These are phyloP conservation scores for Tolypocladium inflatum DNA, from an alignment of 2,329 filamentous ascomycete species.

Conservation along the genomic window DNA sequence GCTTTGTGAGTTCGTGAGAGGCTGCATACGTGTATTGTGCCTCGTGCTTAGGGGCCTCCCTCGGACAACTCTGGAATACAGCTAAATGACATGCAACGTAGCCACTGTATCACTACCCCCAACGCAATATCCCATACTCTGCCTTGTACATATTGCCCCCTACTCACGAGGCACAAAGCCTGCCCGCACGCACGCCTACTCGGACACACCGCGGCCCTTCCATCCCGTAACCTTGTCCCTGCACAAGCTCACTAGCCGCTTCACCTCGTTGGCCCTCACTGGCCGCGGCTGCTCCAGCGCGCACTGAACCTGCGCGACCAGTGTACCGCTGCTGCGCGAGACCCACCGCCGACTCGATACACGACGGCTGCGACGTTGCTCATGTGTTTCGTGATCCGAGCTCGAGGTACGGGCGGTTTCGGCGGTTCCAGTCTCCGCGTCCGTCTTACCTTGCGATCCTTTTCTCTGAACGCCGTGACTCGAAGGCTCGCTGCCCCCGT, in stretches of 20 bases:
- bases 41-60: neutral
- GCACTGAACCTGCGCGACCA: conserved; percentile 18
- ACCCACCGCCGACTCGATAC: conserved; percentile 8
- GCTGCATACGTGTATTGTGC: neutral
- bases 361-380: conserved; percentile 3
- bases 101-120: neutral
- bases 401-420: neutral
- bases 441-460: neutral
- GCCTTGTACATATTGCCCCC: neutral
- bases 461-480: neutral
- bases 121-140: neutral
- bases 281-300: conserved; percentile 20
- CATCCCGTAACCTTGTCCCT: conserved; percentile 12
- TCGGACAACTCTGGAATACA: neutral
- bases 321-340: conserved; percentile 10
- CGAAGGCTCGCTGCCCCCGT: too few relatives aligned
- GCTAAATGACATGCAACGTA: neutral
- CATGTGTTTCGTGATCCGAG: neutral
- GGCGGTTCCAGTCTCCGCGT: neutral
- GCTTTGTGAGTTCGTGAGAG: too few relatives aligned
- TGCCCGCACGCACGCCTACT: conserved; percentile 1
- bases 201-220: conserved; percentile 10
- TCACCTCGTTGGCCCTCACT: conserved; percentile 18
- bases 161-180: neutral
- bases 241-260: conserved; percentile 18